Percentiles rank a stretch among this genome's conserved stretches.
These are phyloP conservation scores for Tremella yokohamensis DNA, from an alignment of 768 basidiomycete genomes.

Conservation along the genomic window DNA sequence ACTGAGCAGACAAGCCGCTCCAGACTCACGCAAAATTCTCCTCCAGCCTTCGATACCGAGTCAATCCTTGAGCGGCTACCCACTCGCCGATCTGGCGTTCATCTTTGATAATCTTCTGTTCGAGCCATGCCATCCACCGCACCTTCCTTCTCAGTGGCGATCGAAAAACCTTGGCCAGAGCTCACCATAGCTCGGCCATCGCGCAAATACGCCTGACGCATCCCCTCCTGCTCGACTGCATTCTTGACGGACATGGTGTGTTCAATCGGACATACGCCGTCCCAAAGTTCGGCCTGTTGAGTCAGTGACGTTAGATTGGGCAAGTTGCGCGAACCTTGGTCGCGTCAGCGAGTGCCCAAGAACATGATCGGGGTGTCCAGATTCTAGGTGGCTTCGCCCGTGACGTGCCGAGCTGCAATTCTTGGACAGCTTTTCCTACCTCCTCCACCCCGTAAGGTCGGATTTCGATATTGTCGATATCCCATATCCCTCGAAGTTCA, in stretches of 20 bases:
- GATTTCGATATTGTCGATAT: slow-evolving; percentile 20
- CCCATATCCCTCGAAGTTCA: slow-evolving; percentile 15
- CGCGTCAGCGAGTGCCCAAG: slow-evolving; percentile 20
- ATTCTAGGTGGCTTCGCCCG: slow-evolving; percentile 26
- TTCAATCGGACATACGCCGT: slow-evolving; percentile 68
- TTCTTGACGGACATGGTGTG: slow-evolving; percentile 86
- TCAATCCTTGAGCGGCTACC: slow-evolving; percentile 77
- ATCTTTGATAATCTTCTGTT: slow-evolving; percentile 68
- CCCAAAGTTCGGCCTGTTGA: slow-evolving; percentile 30
- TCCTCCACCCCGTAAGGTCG: slow-evolving; percentile 61
- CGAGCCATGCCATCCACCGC: slow-evolving; percentile 84
- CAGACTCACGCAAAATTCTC: slow-evolving; percentile 43
- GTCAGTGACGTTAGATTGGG: background rate
- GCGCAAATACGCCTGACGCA: slow-evolving; percentile 77
- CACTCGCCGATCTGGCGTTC: slow-evolving; percentile 79
- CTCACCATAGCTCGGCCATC: slow-evolving; percentile 70
- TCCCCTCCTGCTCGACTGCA: slow-evolving; percentile 72
- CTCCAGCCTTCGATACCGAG: slow-evolving; percentile 37
- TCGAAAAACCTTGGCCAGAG: background rate
- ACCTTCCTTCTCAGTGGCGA: slow-evolving; percentile 26
- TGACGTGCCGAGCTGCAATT: slow-evolving; percentile 16
- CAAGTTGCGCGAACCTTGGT: slow-evolving; percentile 8
- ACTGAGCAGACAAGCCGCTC: background rate
- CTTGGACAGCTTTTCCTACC: slow-evolving; percentile 48
- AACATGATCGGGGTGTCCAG: slow-evolving; percentile 26